Evolutionary conservation across 139 green algal species (phyloP), one percentile per base, ranked within the genome.

Genomic region (Auxenochlorella pyrenoidosa): DNA sequence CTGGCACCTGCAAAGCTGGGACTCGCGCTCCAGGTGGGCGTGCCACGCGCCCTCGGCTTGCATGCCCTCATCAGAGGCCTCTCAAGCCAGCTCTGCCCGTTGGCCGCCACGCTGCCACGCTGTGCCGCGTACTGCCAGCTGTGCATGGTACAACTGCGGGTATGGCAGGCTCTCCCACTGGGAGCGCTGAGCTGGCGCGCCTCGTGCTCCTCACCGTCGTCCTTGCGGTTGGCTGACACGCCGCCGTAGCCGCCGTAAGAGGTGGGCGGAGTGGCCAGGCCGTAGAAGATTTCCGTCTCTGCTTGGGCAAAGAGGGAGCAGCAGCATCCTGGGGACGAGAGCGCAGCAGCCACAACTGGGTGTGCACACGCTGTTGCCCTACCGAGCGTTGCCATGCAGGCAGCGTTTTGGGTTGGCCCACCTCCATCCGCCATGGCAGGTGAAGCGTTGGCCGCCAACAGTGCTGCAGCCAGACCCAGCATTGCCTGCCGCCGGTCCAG

Each of bases 181-280:
- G n/a, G n/a, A n/a, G n/a, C n/a, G n/a, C n/a, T n/a, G n/a, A 5
- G 16, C 16, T 26, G 54, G 54, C 54, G 54, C 54, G 2, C 15
- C 16, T 12, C 47, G 5, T 41, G 15, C 86, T 79, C 24, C 80
- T 40, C 80, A 85, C 80, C 80, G 15, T 85, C 80, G 12, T 75
- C 94, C 92, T 95, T 91, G 88, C 93, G 79, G 68, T 81, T 79
- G 89, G 97, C 93, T 15, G 95, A 93, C 21, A 93, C 92, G 66
- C 95, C 94, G 51, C 94, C 95, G 83, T 97, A 97, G 28, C 95
- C 95, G 34, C 95, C 95, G 89, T 98, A 98, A 47, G 82, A 93
- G 19, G 95, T 97, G 59, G 95, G 95, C 0, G 95, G 95, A 0
- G 88, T 89, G 41, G 94, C 95, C 43, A 91, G 90, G 28, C 95